These are phyloP conservation scores for Xylariaceae sp. DNA, from an alignment of 2,329 filamentous ascomycete genomes.

Conservation along the genomic window DNA sequence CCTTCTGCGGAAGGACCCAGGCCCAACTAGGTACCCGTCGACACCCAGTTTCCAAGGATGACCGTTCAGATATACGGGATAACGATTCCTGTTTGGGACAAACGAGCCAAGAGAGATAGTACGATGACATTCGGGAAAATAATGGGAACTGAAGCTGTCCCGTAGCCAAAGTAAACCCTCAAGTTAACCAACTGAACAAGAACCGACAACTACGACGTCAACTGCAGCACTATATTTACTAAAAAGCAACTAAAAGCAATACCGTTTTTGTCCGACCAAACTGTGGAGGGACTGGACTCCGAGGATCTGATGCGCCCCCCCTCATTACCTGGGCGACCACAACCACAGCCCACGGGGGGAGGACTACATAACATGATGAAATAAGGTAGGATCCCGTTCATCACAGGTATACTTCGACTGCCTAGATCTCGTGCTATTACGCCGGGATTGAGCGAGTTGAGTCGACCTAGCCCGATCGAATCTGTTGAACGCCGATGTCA, in stretches of 20 bases:
- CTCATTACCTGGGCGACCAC: not conserved
- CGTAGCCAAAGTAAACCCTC: not conserved
- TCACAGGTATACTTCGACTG: not conserved
- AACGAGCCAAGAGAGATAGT: too few relatives aligned
- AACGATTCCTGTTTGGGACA: too few relatives aligned
- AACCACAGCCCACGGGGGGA: not conserved
- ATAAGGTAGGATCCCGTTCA: not conserved
- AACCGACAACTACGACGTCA: too few relatives aligned
- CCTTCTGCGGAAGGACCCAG: not conserved
- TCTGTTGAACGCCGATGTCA: not conserved
- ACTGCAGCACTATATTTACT: too few relatives aligned
- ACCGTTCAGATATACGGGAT: not conserved
- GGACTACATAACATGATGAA: not conserved
- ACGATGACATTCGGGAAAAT: too few relatives aligned
- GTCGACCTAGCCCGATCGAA: slow-evolving; percentile 10
- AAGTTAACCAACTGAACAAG: too few relatives aligned
- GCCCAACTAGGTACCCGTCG: not conserved
- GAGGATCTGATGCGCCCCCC: too few relatives aligned
- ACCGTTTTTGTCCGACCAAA: too few relatives aligned
- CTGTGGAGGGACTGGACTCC: too few relatives aligned
- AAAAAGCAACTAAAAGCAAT: too few relatives aligned
- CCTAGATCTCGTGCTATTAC: slow-evolving; percentile 2
- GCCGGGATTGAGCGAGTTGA: not conserved
- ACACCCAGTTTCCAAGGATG: not conserved
- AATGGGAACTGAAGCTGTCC: not conserved